phyloP scores from a whole-genome alignment of 176 grass and related monocot genomes.

The Carex cristatella region DNA sequence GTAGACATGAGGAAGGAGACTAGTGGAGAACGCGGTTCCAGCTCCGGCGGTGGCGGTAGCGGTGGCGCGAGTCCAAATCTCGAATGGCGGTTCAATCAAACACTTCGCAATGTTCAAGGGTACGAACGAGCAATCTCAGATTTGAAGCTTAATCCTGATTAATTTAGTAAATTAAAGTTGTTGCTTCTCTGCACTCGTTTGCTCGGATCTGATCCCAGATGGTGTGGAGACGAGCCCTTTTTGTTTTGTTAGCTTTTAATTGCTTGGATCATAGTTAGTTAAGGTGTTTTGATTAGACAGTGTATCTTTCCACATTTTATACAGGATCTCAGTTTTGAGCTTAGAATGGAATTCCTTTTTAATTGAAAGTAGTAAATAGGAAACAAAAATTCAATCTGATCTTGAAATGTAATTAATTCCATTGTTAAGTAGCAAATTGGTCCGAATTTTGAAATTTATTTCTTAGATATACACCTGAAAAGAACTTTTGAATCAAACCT shows the following conservation, averaged over 20 bases:
- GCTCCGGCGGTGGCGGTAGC: conserved; percentile 23
- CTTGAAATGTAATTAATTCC: background rate
- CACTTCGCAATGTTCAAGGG: conserved; percentile 88
- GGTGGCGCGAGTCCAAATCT: conserved; percentile 54
- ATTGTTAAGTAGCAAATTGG: background rate
- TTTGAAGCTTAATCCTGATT: background rate
- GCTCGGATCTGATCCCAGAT: background rate
- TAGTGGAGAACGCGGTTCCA: conserved; percentile 11
- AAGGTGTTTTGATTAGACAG: background rate
- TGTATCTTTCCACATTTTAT: background rate
- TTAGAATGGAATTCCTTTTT: background rate
- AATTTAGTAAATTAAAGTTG: background rate
- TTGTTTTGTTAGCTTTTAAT: background rate
- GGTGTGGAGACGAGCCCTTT: background rate
- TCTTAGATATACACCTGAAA: background rate
- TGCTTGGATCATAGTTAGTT: conserved; percentile 14
- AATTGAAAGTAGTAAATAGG: background rate
- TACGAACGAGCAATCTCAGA: conserved; percentile 31
- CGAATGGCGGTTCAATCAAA: conserved; percentile 95
- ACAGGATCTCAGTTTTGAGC: background rate
- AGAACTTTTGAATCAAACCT: background rate
- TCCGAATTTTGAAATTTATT: background rate
- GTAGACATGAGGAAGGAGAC: conserved; percentile 14
- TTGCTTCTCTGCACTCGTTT: background rate
- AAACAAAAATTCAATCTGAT: background rate